A percentile compares a stretch with the other conserved stretches of the same genome.
These are phyloP conservation scores for Phlyctochytrium bullatum DNA, from an alignment of 192 early-diverging fungal species.

Conservation along the genomic window DNA sequence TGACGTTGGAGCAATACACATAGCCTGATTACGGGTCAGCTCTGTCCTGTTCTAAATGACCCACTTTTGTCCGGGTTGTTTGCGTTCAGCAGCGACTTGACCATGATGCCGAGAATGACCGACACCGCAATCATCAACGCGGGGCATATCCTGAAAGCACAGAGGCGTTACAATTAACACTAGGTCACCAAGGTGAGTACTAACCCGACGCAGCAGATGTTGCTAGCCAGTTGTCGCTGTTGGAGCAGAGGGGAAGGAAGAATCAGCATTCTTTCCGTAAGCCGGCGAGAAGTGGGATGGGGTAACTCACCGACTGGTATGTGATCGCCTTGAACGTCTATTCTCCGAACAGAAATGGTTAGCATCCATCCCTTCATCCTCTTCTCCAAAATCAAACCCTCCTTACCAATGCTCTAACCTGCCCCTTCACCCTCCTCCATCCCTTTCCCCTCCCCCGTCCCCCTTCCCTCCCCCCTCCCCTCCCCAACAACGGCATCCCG, in stretches of 20 bases:
- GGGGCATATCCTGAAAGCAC: conserved; percentile 44
- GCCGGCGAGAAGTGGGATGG: not conserved
- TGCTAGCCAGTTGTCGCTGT: conserved; percentile 67
- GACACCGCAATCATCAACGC: conserved; percentile 66
- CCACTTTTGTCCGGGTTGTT: conserved; percentile 26
- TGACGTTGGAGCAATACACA: not conserved
- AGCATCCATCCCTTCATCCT: too few species aligned
- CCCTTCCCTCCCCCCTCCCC: too few species aligned
- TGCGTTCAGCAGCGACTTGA: conserved; percentile 50
- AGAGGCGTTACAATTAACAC: not conserved
- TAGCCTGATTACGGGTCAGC: not conserved
- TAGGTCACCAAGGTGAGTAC: not conserved
- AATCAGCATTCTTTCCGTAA: not conserved
- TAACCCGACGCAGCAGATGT: conserved; percentile 65
- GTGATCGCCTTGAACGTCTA: too few species aligned
- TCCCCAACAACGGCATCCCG: too few species aligned
- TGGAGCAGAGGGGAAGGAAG: too few species aligned
- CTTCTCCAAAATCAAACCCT: too few species aligned
- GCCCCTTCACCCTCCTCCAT: too few species aligned
- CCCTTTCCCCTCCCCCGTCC: too few species aligned
- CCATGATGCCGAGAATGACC: conserved; percentile 51
- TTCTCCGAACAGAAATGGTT: too few species aligned
- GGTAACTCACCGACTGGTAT: too few species aligned
- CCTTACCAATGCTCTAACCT: too few species aligned
- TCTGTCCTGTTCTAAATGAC: not conserved